Evolutionary conservation across 2,329 filamentous ascomycete species (phyloP), one percentile per base, ranked within the genome.

Genomic region (Lachnellula occidentalis): DNA sequence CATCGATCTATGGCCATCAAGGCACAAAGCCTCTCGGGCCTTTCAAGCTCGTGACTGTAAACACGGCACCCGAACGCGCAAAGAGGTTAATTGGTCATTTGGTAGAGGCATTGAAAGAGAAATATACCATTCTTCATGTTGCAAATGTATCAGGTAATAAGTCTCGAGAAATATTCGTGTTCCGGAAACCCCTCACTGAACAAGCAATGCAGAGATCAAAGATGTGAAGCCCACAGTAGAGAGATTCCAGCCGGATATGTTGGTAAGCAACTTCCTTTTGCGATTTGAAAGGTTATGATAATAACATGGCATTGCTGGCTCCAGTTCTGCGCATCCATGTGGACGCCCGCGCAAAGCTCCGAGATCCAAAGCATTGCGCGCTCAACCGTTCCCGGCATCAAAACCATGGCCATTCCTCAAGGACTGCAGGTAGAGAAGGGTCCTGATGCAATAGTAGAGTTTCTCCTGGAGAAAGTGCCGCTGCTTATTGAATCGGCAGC

Each of bases 1-100:
- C 27, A 31, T 31, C 9, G 8, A 31, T 24, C 24, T n/a, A n/a
- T n/a, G n/a, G n/a, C n/a, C 45, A 36, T n/a, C 15, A 67, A 65
- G 64, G 53, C 58, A 45, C 73, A 77, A 14, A 74, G 76, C 60
- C 27, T 31, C 27, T 31, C 27, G 81, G 81, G 17, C 82, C 82
- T 3, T 87, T 77, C 71, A 79, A 74, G 62, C 77, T 88, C 12
- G 78, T 87, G 31, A 88, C 83, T 1, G 83, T 88, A 60, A 88
- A 87, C 71, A 86, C 79, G 1, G 82, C 79, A 1, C 84, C 85
- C 0, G 83, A 86, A 58, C 75, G 84, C 53, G 85, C 85, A 34
- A 80, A 82, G 70, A 71, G 74, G 7, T 70, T 88, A 34, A 79
- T 86, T 62, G 83, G 84, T 11, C 76, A 80, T 0, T 69, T 88